phyloP scores from a whole-genome alignment of 805 yeast species.

The Metahyphopichia silvanorum region DNA sequence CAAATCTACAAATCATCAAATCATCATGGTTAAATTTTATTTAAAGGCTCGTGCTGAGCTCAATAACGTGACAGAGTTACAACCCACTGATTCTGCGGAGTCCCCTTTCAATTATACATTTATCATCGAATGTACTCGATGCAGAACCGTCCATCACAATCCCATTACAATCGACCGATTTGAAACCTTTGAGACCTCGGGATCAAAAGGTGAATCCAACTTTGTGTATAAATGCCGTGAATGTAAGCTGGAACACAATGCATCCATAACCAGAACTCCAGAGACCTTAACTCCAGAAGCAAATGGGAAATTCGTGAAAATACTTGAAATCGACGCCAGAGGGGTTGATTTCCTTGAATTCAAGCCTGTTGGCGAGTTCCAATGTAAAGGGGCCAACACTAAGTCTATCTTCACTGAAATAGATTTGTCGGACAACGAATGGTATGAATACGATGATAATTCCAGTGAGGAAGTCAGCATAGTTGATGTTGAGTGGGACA shows the following conservation, averaged over 20 bases:
- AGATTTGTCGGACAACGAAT: conserved; percentile 72
- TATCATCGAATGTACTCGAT: conserved; percentile 68
- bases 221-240: conserved; percentile 73
- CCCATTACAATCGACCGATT: conserved; percentile 63
- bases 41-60: conserved; percentile 44
- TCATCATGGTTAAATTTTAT: conserved; percentile 35
- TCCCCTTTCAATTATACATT: conserved; percentile 75
- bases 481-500: conserved; percentile 67
- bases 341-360: conserved; percentile 76
- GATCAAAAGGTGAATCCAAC: conserved; percentile 79
- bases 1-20: no score
- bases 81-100: conserved; percentile 57
- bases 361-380: conserved; percentile 61
- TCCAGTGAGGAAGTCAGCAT: conserved; percentile 78
- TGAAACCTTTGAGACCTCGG: conserved; percentile 62
- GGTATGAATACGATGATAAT: conserved; percentile 94
- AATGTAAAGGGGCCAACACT: conserved; percentile 51
- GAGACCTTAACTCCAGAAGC: conserved; percentile 36
- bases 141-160: conserved; percentile 76
- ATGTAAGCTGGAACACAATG: conserved; percentile 49
- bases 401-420: conserved; percentile 56
- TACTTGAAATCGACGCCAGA: conserved; percentile 78
- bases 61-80: conserved; percentile 52
- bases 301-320: conserved; percentile 37
- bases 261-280: conserved; percentile 28